Conservation (phyloP, 371 early-diverging fungal species). For the Syncephalastrum contaminatum region DNA sequence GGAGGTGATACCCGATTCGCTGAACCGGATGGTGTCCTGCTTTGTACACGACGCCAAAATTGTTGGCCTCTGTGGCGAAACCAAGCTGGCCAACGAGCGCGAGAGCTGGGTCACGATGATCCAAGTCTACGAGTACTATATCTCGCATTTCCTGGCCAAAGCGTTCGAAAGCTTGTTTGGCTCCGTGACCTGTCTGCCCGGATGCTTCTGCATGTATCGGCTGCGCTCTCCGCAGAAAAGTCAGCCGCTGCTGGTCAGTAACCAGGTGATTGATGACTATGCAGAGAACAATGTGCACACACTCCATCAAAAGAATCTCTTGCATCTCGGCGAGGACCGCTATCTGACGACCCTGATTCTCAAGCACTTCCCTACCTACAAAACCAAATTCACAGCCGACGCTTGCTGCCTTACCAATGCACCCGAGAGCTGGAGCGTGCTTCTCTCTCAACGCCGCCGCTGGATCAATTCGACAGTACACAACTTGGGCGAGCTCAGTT, state of each 20-base stretch:
- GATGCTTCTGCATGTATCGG: conserved; percentile 93
- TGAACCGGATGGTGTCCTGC: conserved; percentile 64
- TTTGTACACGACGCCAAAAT: conserved; percentile 76
- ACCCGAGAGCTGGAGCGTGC: conserved; percentile 92
- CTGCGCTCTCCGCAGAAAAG: conserved; percentile 78
- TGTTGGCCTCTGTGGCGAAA: conserved; percentile 82
- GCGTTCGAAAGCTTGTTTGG: conserved; percentile 83
- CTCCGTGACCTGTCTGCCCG: conserved; percentile 88
- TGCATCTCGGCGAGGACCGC: conserved; percentile 84
- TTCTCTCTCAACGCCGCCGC: conserved; percentile 95
- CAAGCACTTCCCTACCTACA: conserved; percentile 97
- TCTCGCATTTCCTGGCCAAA: conserved; percentile 78
- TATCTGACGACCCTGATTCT: conserved; percentile 98
- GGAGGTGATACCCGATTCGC: conserved; percentile 63
- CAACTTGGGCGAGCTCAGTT: conserved; percentile 89
- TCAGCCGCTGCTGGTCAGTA: conserved; percentile 88
- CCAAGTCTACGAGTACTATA: conserved; percentile 83
- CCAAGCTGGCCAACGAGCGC: conserved; percentile 77
- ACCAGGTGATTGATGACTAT: conserved; percentile 93
- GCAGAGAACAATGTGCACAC: conserved; percentile 94
- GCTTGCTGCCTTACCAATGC: conserved; percentile 97
- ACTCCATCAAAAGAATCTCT: conserved; percentile 93
- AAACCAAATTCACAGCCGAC: conserved; percentile 94
- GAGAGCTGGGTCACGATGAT: conserved; percentile 89
- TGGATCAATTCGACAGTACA: conserved; percentile 99